phyloP scores from a whole-genome alignment of 2,329 filamentous ascomycete species.

The Monosporascus sp. region DNA sequence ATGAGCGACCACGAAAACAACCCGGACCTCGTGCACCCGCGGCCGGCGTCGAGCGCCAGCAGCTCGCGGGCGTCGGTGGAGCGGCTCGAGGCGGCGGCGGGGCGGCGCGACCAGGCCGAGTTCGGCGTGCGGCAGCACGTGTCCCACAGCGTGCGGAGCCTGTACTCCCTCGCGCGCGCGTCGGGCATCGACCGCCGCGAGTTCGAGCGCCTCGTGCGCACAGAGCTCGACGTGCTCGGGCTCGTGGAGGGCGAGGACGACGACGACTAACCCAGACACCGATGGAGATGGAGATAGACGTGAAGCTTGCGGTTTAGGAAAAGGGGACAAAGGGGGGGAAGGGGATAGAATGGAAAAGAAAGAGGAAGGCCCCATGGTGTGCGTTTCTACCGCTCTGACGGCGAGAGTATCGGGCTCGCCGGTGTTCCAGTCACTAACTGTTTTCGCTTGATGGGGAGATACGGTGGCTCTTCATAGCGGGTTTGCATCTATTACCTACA shows the following conservation, averaged over 20 bases:
- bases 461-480: no score
- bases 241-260: constrained; percentile 49
- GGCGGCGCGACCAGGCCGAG: constrained; percentile 58
- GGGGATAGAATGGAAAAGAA: no score
- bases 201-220: constrained; percentile 66
- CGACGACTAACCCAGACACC: no score
- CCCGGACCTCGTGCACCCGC: constrained; percentile 40
- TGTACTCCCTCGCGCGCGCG: constrained; percentile 65
- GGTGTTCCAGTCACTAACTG: no score
- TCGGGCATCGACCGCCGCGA: constrained; percentile 70
- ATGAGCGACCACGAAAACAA: constrained; percentile 16
- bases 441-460: no score
- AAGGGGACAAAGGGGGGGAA: no score
- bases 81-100: constrained; percentile 52
- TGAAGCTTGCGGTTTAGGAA: no score
- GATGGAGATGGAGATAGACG: no score
- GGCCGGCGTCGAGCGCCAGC: constrained; percentile 53
- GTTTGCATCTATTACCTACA: no score
- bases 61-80: constrained; percentile 58
- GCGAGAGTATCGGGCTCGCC: no score
- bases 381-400: no score
- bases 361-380: no score
- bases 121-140: constrained; percentile 76
- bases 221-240: constrained; percentile 64
- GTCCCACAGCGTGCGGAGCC: constrained; percentile 68